Evolutionary conservation across 2,329 filamentous ascomycete genomes (phyloP).

Genomic region (Hyphodiscus sp.): DNA sequence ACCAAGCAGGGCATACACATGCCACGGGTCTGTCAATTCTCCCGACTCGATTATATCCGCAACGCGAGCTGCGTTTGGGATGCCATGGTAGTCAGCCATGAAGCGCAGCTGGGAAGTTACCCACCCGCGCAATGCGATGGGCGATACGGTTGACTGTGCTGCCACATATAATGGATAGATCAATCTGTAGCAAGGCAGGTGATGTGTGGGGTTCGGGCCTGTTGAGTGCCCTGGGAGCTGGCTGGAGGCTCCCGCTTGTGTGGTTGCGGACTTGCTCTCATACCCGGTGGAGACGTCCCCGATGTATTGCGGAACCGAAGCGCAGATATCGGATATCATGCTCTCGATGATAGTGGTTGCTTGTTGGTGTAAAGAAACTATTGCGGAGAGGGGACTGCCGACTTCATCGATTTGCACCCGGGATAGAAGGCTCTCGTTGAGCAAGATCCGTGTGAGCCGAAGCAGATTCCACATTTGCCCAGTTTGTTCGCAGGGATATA

Average conservation of each 20-base stretch:
- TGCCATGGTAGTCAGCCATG: slow-evolving; percentile 5
- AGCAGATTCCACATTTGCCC: slow-evolving; percentile 6
- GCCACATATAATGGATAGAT: slow-evolving; percentile 9
- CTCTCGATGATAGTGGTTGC: background rate
- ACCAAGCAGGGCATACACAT: slow-evolving; percentile 11
- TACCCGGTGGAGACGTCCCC: background rate
- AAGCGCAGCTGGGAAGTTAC: slow-evolving; percentile 2
- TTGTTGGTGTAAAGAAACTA: background rate
- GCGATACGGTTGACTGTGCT: slow-evolving; percentile 1
- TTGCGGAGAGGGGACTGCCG: background rate
- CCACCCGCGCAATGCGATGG: background rate
- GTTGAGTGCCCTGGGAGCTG: background rate
- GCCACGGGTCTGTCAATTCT: slow-evolving; percentile 2
- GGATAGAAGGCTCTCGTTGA: slow-evolving; percentile 6
- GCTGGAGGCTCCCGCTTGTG: too few relatives aligned
- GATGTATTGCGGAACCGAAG: slow-evolving; percentile 6
- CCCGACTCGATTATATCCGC: slow-evolving; percentile 3
- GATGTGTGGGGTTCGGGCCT: background rate
- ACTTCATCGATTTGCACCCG: background rate
- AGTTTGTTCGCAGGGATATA: background rate
- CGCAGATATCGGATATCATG: slow-evolving; percentile 3
- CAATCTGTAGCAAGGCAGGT: background rate
- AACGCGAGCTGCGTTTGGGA: slow-evolving; percentile 7
- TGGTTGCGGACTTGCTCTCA: background rate
- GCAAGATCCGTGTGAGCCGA: slow-evolving; percentile 6